phyloP scores from a whole-genome alignment of 768 basidiomycete genomes.

The Zangia roseola region DNA sequence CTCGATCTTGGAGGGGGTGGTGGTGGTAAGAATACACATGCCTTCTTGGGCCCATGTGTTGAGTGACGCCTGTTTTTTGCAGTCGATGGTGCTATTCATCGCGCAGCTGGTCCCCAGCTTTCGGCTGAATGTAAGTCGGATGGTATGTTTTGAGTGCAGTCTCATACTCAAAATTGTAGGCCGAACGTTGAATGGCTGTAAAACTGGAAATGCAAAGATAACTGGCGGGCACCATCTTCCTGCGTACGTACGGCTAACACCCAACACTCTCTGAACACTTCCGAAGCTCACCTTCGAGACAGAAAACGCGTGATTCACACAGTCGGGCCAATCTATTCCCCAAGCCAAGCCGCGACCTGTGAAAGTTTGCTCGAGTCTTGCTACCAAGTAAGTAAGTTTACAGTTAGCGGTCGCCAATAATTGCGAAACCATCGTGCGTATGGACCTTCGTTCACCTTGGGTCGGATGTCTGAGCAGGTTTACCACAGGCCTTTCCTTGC shows the following conservation, averaged over 20 bases:
- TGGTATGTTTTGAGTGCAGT: neutral
- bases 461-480: neutral
- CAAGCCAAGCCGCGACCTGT: conserved; percentile 38
- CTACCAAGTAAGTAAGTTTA: conserved; percentile 63
- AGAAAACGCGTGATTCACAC: conserved; percentile 78
- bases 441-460: neutral
- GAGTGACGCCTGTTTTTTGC: neutral
- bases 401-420: conserved; percentile 57
- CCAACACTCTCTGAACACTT: neutral
- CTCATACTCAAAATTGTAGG: conserved; percentile 54
- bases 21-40: conserved; percentile 50
- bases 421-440: conserved; percentile 60
- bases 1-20: conserved; percentile 58
- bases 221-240: conserved; percentile 76
- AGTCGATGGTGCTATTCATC: conserved; percentile 86
- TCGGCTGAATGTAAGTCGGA: conserved; percentile 62
- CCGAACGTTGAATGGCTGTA: conserved; percentile 60
- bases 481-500: conserved; percentile 68
- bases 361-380: conserved; percentile 63
- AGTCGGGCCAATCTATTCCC: conserved; percentile 68
- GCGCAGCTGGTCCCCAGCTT: conserved; percentile 65
- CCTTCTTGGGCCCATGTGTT: neutral
- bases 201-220: conserved; percentile 75
- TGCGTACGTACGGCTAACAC: no score
- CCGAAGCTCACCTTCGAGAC: no score